Conservation (phyloP, 2,329 filamentous ascomycete species). For the Beauveria varroae region DNA sequence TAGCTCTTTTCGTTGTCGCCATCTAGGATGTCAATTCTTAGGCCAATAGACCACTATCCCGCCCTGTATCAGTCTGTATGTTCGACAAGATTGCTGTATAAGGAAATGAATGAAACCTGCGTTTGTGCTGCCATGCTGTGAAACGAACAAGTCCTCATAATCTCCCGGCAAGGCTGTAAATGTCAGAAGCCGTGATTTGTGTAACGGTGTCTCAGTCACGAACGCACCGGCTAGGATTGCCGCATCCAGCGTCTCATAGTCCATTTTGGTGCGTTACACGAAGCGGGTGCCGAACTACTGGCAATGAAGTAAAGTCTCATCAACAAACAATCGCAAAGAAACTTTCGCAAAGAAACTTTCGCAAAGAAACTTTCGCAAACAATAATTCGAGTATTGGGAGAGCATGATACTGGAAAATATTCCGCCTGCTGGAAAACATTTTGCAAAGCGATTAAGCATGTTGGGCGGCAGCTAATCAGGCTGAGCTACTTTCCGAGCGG, state of each 20-base stretch:
- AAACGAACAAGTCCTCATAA: background rate
- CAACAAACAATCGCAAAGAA: background rate
- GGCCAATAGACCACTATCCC: slow-evolving; percentile 5
- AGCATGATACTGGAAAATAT: no score
- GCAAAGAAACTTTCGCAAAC: background rate
- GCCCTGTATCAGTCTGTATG: background rate
- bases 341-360: no score
- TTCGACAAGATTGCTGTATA: background rate
- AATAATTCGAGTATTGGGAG: no score
- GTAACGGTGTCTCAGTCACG: background rate
- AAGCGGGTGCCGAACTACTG: no score
- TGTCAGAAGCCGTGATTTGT: background rate
- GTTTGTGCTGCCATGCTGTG: slow-evolving; percentile 7
- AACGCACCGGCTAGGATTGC: slow-evolving; percentile 1
- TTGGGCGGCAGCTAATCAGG: no score
- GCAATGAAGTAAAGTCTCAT: background rate
- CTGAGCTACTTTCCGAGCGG: no score
- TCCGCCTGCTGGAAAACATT: no score
- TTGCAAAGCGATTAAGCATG: no score
- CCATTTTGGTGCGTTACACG: background rate
- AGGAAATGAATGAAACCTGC: background rate
- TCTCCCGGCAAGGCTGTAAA: background rate
- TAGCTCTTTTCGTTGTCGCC: slow-evolving; percentile 7
- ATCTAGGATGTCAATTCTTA: slow-evolving; percentile 10
- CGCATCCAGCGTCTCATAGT: background rate